Evolutionary conservation across 495 filamentous ascomycete genomes (phyloP), one percentile per base, ranked within the genome.

Genomic region (Aspergillus sclerotiicarbonarius): DNA sequence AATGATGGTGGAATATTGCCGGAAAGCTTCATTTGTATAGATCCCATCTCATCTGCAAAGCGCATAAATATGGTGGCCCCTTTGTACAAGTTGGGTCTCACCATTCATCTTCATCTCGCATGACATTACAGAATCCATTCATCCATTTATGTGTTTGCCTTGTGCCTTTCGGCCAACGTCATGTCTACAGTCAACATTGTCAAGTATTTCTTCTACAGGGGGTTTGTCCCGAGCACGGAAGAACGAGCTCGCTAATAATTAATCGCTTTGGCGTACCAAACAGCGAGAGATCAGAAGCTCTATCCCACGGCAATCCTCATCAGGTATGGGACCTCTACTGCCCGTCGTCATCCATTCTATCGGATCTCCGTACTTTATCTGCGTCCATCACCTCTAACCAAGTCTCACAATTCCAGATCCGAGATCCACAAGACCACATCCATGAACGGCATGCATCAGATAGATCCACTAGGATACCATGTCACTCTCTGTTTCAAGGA

Each of bases 401-500:
- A 3, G 5, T 5, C 25, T 25, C 25, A 5, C 25, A 25, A 25
- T 35, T 3, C 8, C 13, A 35, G 33, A 13, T 35, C 33, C 33
- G 33, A 35, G 13, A 35, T 35, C 8, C 33, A 35, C 33, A 13
- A 35, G 8, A 35, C 33, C 1, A 35, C 33, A 2, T 10, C 9
- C 33, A 35, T 35, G 9, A 35, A 9, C 8, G 33, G 33, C 3
- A 13, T 35, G 13, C 33, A 35, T 35, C 33, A 35, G 33, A 9
- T 10, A 44, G 51, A 54, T 16, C 51, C 51, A 43, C 12, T 54
- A 18, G 51, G 51, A 6, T 13, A 6, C 2, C 51, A 54, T 29
- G 35, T 54, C 35, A 54, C 51, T 8, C 51, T 54, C 18, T 54
- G 51, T 20, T 54, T 43, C 51, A 54, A 54, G 25, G 51, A 54